Percentiles rank a stretch among this genome's conserved stretches.
Conservation (phyloP, 2,329 filamentous ascomycete genomes). For the Onygenales sp. region DNA sequence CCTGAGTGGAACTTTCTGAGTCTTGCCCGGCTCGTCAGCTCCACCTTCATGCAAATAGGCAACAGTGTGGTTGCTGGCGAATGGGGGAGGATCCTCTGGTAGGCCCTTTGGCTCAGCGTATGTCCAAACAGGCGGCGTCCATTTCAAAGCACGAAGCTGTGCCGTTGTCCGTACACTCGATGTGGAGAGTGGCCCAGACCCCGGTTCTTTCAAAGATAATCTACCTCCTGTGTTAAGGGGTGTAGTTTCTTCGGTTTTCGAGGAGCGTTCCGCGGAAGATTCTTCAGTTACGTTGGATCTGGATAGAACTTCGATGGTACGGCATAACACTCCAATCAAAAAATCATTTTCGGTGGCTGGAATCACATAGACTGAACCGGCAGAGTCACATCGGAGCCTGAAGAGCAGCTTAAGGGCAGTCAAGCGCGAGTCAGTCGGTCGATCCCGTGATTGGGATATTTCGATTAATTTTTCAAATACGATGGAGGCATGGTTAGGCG, state of each 20-base stretch:
- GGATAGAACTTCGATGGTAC: slow-evolving; percentile 47
- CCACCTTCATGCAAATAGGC: slow-evolving; percentile 34
- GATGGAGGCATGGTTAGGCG: slow-evolving; percentile 54
- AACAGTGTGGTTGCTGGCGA: slow-evolving; percentile 42
- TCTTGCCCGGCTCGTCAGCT: slow-evolving; percentile 19
- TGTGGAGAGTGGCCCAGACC: slow-evolving; percentile 20
- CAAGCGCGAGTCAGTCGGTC: slow-evolving; percentile 60
- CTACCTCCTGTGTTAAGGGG: slow-evolving; percentile 18
- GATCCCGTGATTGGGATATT: slow-evolving; percentile 51
- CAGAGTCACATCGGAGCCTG: slow-evolving; percentile 72
- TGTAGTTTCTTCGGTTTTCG: slow-evolving; percentile 27
- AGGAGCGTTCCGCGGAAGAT: slow-evolving; percentile 23
- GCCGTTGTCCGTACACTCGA: slow-evolving; percentile 24
- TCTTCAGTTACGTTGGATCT: slow-evolving; percentile 35
- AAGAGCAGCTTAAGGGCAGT: slow-evolving; percentile 71
- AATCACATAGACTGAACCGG: slow-evolving; percentile 64
- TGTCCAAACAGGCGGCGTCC: slow-evolving; percentile 45
- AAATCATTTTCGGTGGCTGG: slow-evolving; percentile 61
- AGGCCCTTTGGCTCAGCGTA: slow-evolving; percentile 45
- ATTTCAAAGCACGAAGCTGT: slow-evolving; percentile 23
- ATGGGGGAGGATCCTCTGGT: slow-evolving; percentile 42
- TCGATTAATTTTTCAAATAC: slow-evolving; percentile 55
- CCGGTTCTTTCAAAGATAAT: slow-evolving; percentile 22
- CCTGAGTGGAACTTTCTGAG: slow-evolving; percentile 40
- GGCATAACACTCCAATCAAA: slow-evolving; percentile 62